Evolutionary conservation across 2,329 filamentous ascomycete genomes (phyloP), one percentile per base, ranked within the genome.

Genomic region (Colletotrichum sansevieriae): DNA sequence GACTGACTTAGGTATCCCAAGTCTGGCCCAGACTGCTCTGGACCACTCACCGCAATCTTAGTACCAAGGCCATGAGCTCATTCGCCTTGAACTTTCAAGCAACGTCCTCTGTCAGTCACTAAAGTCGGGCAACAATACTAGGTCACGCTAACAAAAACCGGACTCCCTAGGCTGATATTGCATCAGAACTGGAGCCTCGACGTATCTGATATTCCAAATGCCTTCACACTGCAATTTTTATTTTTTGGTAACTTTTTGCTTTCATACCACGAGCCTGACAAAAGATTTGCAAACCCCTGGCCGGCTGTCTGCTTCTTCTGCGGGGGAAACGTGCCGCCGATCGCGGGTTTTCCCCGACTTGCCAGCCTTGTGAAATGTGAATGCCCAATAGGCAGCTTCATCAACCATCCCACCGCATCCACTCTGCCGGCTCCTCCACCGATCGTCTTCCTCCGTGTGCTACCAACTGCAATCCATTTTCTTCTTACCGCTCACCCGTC

Each of bases 371-470:
- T 33, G 22, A 35, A 47, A 44, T 58, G 13, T 33, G 22, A 35
- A 47, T 56, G 58, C 41, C 58, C 64, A 67, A 67, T 63, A 20
- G 63, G 41, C 64, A 44, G 57, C 63, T 49, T 66, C 55, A 44
- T 25, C 46, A 44, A 54, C 46, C 63, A 59, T 65, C 63, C 57
- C 47, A 47, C 56, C 15, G 41, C 63, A 62, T 56, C 63, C 57
- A 63, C 63, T 18, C 9, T 49, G 33, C 51, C 33, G 41, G 49
- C 47, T 11, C 58, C 43, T 62, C 47, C 49, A 29, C 56, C 49
- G 33, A 47, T 18, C 57, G 13, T 3, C 41, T 2, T 29, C 20
- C 37, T 29, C 37, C 35, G 13, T 11, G 12, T 35, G 13, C 12
- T 43, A 55, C 15, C 18, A 9, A 37, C 29, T 29, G 22, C 47